Conservation (phyloP, 176 grass and related monocot species). For the Ensete ventricosum region DNA sequence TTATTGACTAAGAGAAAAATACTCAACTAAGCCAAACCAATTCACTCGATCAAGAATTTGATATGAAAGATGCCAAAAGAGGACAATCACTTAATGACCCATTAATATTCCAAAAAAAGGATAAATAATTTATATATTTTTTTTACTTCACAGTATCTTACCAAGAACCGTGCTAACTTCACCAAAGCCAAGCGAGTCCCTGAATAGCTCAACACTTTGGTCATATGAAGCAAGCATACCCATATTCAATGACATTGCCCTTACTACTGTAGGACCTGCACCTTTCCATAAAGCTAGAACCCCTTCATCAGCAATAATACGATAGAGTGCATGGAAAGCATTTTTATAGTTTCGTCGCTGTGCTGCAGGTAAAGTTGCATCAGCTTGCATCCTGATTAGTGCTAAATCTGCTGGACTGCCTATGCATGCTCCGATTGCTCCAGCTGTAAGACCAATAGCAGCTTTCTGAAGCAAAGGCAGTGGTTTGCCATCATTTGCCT, state of each 20-base stretch:
- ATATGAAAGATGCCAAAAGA: no score
- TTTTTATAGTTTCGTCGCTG: slow-evolving; percentile 83
- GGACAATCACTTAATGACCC: no score
- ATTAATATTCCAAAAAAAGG: no score
- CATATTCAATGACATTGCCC: slow-evolving; percentile 94
- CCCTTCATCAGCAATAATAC: slow-evolving; percentile 88
- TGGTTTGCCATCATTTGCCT: slow-evolving; percentile 89
- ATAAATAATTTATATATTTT: no score
- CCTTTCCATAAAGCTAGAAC: slow-evolving; percentile 91
- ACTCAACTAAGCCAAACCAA: no score
- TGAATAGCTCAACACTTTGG: slow-evolving; percentile 85
- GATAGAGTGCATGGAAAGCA: slow-evolving; percentile 83
- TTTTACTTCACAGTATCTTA: slow-evolving; percentile 27
- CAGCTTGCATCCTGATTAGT: slow-evolving; percentile 90
- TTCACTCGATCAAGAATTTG: no score
- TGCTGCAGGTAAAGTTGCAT: slow-evolving; percentile 72
- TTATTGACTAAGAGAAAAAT: no score
- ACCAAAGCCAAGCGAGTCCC: slow-evolving; percentile 67
- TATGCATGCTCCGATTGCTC: slow-evolving; percentile 75
- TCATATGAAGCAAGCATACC: slow-evolving; percentile 97
- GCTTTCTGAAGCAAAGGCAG: slow-evolving; percentile 81
- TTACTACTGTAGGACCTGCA: slow-evolving; percentile 83
- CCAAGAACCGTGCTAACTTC: slow-evolving; percentile 78
- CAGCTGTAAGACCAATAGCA: slow-evolving; percentile 82
- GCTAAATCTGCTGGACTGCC: slow-evolving; percentile 91